Evolutionary conservation across 305 asterid species (phyloP), one percentile per base, ranked within the genome.

Genomic region (Fraxinus velutina): DNA sequence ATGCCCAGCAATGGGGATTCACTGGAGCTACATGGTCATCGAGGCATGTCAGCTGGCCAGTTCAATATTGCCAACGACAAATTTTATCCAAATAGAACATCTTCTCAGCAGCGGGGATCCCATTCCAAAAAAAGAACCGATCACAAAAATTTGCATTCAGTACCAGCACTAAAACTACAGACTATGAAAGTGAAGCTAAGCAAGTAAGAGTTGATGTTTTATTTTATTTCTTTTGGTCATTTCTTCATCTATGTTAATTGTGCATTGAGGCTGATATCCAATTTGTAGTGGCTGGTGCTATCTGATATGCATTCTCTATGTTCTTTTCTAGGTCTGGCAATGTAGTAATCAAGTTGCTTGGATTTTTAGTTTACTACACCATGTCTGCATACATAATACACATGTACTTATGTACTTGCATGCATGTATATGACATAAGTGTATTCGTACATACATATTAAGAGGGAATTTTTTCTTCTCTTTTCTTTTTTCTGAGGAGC

Each of bases 71-170:
- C 99, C 39, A 96, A 96, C 88, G 99, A 96, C 86, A 91, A 93
- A 86, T 96, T 91, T 87, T 96, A 96, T 85, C 89, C 97, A 47
- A 96, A 87, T 88, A 90, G 97, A 86, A 96, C 93, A 90, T 92
- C 98, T 79, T 92, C 98, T 80, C 98, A 93, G 92, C 98, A 94
- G 90, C 86, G 87, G 81, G 93, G 95, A 87, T 90, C 99, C 81
- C 94, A 94, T 85, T 92, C 98, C 77, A 96, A 96, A 88, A 94
- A 94, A 84, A 97, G 99, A 37, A 84, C 97, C 30, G 90, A 86
- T 85, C 99, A 96, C 85, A 96, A 96, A 91, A 93, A 93, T 84
- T 89, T 94, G 89, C 99, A 94, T 86, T 96, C 99, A 64, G 93
- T 90, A 57, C 98, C 99, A 30, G 98, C 98, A 66, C 97, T 93